phyloP scores from a whole-genome alignment of 2,329 filamentous ascomycete genomes.

The Fusarium austroafricanum region DNA sequence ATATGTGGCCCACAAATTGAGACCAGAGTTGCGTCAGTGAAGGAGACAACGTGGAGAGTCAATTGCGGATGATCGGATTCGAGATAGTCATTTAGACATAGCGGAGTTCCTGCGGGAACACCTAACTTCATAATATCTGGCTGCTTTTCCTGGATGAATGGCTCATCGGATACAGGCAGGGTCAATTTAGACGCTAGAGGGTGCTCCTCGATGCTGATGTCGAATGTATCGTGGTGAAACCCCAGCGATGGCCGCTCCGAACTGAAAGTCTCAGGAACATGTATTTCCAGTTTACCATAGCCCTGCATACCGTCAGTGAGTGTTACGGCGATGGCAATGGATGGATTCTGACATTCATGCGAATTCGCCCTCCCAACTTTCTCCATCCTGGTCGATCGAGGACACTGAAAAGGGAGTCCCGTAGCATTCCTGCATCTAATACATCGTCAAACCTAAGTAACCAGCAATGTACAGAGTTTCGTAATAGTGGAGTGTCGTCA shows the following conservation, averaged over 20 bases:
- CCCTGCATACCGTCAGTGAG: background rate
- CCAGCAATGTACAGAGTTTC: conserved; percentile 13
- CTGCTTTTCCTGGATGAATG: background rate
- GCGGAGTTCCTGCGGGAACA: background rate
- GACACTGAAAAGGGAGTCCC: background rate
- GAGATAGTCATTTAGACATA: conserved; percentile 6
- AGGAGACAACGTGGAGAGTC: conserved; percentile 16
- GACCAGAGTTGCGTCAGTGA: conserved; percentile 22
- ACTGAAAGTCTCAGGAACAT: conserved; percentile 49
- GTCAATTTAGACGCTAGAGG: conserved; percentile 54
- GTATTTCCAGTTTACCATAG: conserved; percentile 47
- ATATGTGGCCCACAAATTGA: conserved; percentile 24
- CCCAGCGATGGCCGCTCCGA: conserved; percentile 52
- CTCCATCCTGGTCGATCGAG: conserved; percentile 54
- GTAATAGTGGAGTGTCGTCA: conserved; percentile 19
- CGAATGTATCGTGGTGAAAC: conserved; percentile 54
- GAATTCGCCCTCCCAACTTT: conserved; percentile 54
- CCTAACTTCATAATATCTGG: background rate
- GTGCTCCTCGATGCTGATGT: conserved; percentile 55
- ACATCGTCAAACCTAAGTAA: conserved; percentile 17
- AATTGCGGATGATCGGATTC: conserved; percentile 15
- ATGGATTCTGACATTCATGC: conserved; percentile 4
- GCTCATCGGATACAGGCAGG: conserved; percentile 15
- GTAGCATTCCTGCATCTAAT: conserved; percentile 54
- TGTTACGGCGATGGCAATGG: rapidly evolving